Conservation (phyloP, 1,284 basidiomycete genomes). For the Cutaneotrichosporon curvatum region DNA sequence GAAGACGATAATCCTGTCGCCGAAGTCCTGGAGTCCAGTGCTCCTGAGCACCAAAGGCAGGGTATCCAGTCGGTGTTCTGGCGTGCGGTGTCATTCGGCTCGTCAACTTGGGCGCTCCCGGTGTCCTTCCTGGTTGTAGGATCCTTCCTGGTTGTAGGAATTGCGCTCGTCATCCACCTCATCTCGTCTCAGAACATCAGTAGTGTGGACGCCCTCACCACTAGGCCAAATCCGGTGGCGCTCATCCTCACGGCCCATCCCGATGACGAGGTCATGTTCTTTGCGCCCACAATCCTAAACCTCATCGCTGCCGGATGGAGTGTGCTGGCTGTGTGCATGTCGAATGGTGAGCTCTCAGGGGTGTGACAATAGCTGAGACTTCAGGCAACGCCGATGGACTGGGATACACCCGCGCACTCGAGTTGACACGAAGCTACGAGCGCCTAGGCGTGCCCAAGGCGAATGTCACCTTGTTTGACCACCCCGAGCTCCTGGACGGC, state of each 20-base stretch:
- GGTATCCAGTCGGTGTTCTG: no score
- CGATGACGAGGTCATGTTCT: constrained; percentile 73
- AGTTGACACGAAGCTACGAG: constrained; percentile 63
- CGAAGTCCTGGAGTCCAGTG: neutral
- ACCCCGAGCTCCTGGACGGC: constrained; percentile 53
- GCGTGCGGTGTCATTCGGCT: no score
- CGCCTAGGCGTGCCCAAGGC: constrained; percentile 59
- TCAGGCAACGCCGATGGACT: constrained; percentile 71
- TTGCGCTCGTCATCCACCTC: constrained; percentile 6
- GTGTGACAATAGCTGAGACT: constrained; percentile 37
- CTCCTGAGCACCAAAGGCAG: no score
- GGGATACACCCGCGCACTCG: constrained; percentile 57
- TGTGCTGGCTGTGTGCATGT: constrained; percentile 49
- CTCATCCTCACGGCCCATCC: constrained; percentile 49
- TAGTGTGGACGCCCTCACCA: neutral
- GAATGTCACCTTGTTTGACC: constrained; percentile 60
- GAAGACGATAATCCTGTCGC: constrained; percentile 1
- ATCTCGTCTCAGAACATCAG: neutral
- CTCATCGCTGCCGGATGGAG: constrained; percentile 32
- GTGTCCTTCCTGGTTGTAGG: no score
- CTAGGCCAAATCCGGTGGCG: constrained; percentile 12
- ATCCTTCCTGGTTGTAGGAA: no score
- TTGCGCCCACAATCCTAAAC: constrained; percentile 48
- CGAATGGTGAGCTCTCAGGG: constrained; percentile 27
- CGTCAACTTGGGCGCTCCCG: no score